Percentiles rank a stretch among this genome's conserved stretches.
Conservation (phyloP, 306 rosid species). For the Carpinus viminea region DNA sequence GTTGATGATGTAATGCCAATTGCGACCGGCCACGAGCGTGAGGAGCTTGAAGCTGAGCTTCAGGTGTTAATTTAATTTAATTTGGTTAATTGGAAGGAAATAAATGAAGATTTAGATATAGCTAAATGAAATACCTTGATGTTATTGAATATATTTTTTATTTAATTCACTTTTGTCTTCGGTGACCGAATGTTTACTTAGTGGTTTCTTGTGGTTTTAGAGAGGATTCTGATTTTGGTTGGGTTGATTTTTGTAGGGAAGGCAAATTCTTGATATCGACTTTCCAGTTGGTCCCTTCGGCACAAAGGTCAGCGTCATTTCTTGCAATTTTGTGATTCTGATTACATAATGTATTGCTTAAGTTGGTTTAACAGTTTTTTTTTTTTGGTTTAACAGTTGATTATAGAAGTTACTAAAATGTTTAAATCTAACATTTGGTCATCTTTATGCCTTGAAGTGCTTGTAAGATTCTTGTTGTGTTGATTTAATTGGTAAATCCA, state of each 20-base stretch:
- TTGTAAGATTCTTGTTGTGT: neutral
- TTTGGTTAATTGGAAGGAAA: neutral
- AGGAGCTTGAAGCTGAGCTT: conserved; percentile 81
- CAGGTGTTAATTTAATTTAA: conserved; percentile 37
- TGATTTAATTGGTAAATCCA: neutral
- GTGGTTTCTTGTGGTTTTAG: neutral
- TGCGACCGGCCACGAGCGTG: conserved; percentile 95
- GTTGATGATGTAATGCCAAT: conserved; percentile 85
- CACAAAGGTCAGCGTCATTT: conserved; percentile 64
- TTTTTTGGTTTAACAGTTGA: neutral
- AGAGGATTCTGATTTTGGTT: neutral
- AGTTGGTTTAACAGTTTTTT: neutral
- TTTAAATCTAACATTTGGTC: no score
- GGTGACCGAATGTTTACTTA: neutral
- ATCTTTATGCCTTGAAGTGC: neutral
- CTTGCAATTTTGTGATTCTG: neutral
- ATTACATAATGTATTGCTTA: conserved; percentile 2
- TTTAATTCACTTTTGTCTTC: neutral
- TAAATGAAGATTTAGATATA: neutral
- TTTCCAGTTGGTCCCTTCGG: conserved; percentile 81
- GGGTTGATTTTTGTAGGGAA: conserved; percentile 51
- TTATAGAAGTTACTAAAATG: neutral
- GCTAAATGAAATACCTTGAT: neutral
- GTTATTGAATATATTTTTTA: neutral
- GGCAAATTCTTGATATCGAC: conserved; percentile 50